Evolutionary conservation across 1,139 yeast genomes (phyloP).

Genomic region (Pichia terricola): DNA sequence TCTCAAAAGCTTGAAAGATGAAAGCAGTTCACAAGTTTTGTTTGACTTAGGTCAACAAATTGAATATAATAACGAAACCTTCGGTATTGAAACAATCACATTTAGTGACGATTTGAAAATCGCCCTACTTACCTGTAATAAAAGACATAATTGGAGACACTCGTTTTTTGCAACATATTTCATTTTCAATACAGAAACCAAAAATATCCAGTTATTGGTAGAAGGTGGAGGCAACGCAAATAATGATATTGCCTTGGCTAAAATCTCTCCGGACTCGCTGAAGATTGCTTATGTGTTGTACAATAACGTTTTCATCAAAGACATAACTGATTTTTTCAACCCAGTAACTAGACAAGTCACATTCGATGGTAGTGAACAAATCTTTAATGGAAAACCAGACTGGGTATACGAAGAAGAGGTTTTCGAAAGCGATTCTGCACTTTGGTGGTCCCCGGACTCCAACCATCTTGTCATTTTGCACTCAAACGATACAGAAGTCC

Average conservation of each 20-base stretch:
- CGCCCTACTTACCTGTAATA: slow-evolving; percentile 45
- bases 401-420: slow-evolving; percentile 62
- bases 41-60: slow-evolving; percentile 40
- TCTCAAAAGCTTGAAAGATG: slow-evolving; percentile 43
- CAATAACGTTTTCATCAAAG: slow-evolving; percentile 38
- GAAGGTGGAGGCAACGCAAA: slow-evolving; percentile 16
- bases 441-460: slow-evolving; percentile 55
- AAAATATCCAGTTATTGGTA: slow-evolving; percentile 27
- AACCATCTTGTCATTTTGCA: slow-evolving; percentile 37
- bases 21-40: slow-evolving; percentile 33
- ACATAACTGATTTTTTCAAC: slow-evolving; percentile 20
- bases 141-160: slow-evolving; percentile 44
- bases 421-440: slow-evolving; percentile 37
- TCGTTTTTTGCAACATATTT: slow-evolving; percentile 45
- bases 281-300: slow-evolving; percentile 36
- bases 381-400: slow-evolving; percentile 50
- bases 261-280: slow-evolving; percentile 42
- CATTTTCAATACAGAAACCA: slow-evolving; percentile 28
- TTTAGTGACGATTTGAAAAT: slow-evolving; percentile 57
- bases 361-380: slow-evolving; percentile 38
- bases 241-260: slow-evolving; percentile 25
- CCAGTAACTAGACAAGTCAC: slow-evolving; percentile 30
- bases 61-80: slow-evolving; percentile 29
- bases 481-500: slow-evolving; percentile 44
- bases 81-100: slow-evolving; percentile 40